These are phyloP conservation scores for Suillus variegatus DNA, from an alignment of 768 basidiomycete species.

Conservation along the genomic window DNA sequence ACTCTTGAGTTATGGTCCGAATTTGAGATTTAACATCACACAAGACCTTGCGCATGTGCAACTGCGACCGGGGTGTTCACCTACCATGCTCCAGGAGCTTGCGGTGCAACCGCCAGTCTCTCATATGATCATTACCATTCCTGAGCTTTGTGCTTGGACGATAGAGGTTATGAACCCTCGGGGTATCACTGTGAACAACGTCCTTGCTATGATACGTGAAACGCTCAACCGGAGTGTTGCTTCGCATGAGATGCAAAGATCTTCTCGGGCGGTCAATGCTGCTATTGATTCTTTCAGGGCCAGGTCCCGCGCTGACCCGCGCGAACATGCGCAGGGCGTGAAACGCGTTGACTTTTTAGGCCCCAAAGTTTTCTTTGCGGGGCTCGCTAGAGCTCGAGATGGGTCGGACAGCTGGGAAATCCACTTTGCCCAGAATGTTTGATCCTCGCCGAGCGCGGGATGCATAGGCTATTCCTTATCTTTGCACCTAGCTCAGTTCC, in stretches of 20 bases:
- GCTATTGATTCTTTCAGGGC: slow-evolving; percentile 33
- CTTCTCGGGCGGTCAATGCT: slow-evolving; percentile 21
- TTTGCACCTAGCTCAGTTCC: neutral
- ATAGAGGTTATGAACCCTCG: slow-evolving; percentile 30
- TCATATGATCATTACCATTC: slow-evolving; percentile 21
- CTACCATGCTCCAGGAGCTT: slow-evolving; percentile 19
- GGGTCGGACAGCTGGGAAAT: slow-evolving; percentile 33
- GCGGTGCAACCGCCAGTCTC: slow-evolving; percentile 25
- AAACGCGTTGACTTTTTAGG: slow-evolving; percentile 43
- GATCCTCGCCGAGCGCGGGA: slow-evolving; percentile 8
- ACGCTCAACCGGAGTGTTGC: slow-evolving; percentile 27
- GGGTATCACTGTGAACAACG: slow-evolving; percentile 30
- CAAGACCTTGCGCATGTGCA: slow-evolving; percentile 26
- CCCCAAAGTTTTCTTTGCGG: slow-evolving; percentile 29
- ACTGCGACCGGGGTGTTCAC: slow-evolving; percentile 19
- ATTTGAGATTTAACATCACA: slow-evolving; percentile 28
- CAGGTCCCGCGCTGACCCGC: slow-evolving; percentile 29
- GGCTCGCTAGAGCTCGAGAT: slow-evolving; percentile 27
- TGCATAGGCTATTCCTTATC: neutral
- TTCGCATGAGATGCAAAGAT: slow-evolving; percentile 19
- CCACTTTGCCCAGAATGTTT: slow-evolving; percentile 22
- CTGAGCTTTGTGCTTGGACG: slow-evolving; percentile 27
- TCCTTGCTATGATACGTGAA: slow-evolving; percentile 29
- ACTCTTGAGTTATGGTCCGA: slow-evolving; percentile 20
- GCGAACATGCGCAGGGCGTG: slow-evolving; percentile 39